Conservation (phyloP, 805 yeast species). For the Metschnikowia gelsemii region DNA sequence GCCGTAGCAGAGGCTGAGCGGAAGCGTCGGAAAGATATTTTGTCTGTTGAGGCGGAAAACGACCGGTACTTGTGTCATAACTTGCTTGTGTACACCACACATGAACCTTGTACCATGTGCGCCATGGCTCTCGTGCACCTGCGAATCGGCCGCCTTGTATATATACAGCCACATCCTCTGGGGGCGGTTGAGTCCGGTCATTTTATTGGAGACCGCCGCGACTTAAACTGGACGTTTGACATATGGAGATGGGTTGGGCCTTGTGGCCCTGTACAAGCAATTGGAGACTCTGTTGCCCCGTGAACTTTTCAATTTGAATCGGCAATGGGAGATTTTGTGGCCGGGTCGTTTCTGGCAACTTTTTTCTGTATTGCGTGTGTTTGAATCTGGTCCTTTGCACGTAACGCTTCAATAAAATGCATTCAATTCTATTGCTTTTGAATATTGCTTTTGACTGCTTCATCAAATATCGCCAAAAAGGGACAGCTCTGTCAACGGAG, state of each 20-base stretch:
- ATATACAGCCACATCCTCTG: slow-evolving; percentile 43
- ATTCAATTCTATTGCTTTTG: too few species aligned
- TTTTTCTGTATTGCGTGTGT: background rate
- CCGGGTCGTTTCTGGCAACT: slow-evolving; percentile 1
- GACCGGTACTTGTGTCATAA: slow-evolving; percentile 68
- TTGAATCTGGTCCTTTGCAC: too few species aligned
- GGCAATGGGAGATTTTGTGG: slow-evolving; percentile 3
- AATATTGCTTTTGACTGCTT: too few species aligned
- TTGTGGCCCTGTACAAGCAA: background rate
- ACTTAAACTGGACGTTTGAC: slow-evolving; percentile 85
- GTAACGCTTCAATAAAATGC: too few species aligned
- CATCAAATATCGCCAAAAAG: too few species aligned
- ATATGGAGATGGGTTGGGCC: slow-evolving; percentile 68
- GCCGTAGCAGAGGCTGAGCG: slow-evolving; percentile 59
- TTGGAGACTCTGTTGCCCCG: slow-evolving; percentile 7
- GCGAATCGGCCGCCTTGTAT: slow-evolving; percentile 67
- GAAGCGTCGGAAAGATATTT: slow-evolving; percentile 29
- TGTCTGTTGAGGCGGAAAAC: background rate
- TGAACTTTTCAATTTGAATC: background rate
- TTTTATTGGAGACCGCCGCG: slow-evolving; percentile 70
- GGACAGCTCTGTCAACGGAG: too few species aligned
- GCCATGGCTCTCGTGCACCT: slow-evolving; percentile 95
- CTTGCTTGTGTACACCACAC: slow-evolving; percentile 79
- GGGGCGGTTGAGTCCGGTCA: slow-evolving; percentile 64
- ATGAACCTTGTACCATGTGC: slow-evolving; percentile 97